phyloP scores from a whole-genome alignment of 495 filamentous ascomycete genomes.

The Neurospora africana region DNA sequence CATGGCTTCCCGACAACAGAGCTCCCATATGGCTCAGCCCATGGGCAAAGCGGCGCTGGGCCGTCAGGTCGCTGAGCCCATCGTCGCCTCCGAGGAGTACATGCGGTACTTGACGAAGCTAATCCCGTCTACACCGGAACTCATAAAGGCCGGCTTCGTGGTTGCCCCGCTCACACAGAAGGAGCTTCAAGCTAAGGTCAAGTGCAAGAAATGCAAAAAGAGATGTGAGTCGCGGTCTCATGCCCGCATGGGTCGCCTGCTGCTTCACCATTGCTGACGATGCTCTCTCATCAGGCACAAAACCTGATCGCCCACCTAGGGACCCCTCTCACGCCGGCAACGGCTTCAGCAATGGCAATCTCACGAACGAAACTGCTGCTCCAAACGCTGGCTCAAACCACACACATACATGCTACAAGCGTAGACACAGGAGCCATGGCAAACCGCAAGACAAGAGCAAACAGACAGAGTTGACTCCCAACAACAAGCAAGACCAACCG shows the following conservation, averaged over 20 bases:
- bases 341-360: not conserved
- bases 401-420: not conserved
- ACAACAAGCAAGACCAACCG: not conserved
- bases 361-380: too few species aligned
- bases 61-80: not conserved
- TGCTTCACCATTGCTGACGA: not conserved
- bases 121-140: not conserved
- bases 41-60: not conserved
- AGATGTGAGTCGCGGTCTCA: not conserved
- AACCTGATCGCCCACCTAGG: not conserved
- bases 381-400: not conserved
- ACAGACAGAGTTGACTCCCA: not conserved
- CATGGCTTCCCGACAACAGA: not conserved
- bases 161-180: not conserved
- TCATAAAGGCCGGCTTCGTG: not conserved
- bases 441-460: not conserved
- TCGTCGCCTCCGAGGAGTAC: not conserved
- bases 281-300: not conserved
- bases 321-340: not conserved
- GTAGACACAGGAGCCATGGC: not conserved
- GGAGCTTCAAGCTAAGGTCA: constrained; percentile 1
- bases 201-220: not conserved
- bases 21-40: not conserved
- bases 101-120: not conserved
- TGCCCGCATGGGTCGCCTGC: not conserved